Evolutionary conservation across 1,284 basidiomycete genomes (phyloP).

Genomic region (Marasmius oreades): DNA sequence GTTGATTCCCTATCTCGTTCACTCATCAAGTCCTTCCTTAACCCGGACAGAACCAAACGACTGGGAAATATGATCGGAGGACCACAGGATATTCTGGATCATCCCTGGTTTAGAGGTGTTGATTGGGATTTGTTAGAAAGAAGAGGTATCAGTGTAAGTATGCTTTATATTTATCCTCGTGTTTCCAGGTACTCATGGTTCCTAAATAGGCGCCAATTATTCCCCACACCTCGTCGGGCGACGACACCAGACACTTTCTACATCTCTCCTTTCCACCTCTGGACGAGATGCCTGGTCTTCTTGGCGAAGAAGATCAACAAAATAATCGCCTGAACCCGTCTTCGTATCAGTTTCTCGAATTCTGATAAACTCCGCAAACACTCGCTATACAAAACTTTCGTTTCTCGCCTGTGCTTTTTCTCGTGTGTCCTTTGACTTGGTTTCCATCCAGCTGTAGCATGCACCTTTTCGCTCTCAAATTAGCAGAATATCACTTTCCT

Average conservation of each 20-base stretch:
- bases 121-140: slow-evolving; percentile 84
- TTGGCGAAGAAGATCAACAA: slow-evolving; percentile 54
- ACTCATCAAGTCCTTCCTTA: slow-evolving; percentile 82
- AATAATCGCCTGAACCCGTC: slow-evolving; percentile 61
- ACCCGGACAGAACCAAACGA: slow-evolving; percentile 91
- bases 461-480: neutral
- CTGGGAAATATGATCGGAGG: slow-evolving; percentile 94
- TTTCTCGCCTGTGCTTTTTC: neutral
- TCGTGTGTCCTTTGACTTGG: neutral
- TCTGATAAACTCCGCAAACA: slow-evolving; percentile 38
- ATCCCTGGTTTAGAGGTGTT: slow-evolving; percentile 94
- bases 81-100: slow-evolving; percentile 88
- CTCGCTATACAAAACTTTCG: neutral
- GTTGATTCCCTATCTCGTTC: slow-evolving; percentile 79
- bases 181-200: neutral
- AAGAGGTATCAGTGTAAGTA: slow-evolving; percentile 68
- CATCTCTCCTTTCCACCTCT: slow-evolving; percentile 68
- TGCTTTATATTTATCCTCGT: neutral
- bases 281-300: slow-evolving; percentile 76
- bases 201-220: slow-evolving; percentile 71
- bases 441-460: neutral
- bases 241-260: slow-evolving; percentile 80
- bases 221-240: slow-evolving; percentile 70
- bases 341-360: slow-evolving; percentile 69
- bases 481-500: neutral